Percentiles rank a stretch among this genome's conserved stretches.
Conservation (phyloP, 2,329 filamentous ascomycete species). For the Periglandula ipomoeae region DNA sequence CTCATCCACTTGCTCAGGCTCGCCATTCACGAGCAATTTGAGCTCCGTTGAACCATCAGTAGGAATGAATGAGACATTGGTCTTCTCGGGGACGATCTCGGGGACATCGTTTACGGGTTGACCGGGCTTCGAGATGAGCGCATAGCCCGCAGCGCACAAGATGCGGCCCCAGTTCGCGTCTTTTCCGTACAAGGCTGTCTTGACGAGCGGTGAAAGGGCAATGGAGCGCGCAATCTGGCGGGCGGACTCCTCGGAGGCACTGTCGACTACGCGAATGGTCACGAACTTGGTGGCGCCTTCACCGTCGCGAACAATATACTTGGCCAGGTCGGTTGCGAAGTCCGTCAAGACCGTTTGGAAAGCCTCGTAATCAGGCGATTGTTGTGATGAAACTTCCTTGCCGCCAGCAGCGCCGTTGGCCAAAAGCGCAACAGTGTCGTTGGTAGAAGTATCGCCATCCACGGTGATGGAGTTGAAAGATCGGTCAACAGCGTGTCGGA, state of each 20-base stretch:
- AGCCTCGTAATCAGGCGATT: constrained; percentile 54
- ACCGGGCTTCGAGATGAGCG: constrained; percentile 50
- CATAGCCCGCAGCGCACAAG: constrained; percentile 86
- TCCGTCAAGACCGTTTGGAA: constrained; percentile 63
- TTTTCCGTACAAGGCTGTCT: constrained; percentile 92
- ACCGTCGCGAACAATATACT: constrained; percentile 90
- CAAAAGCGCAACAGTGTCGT: constrained; percentile 90
- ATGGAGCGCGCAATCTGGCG: constrained; percentile 79
- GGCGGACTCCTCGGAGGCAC: constrained; percentile 59
- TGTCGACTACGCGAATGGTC: constrained; percentile 74
- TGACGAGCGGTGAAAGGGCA: constrained; percentile 85
- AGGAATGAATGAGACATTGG: constrained; percentile 71
- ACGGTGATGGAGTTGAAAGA: constrained; percentile 97
- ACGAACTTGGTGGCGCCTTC: constrained; percentile 98
- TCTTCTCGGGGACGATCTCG: constrained; percentile 58
- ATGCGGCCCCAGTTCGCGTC: constrained; percentile 99
- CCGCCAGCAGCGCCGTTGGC: constrained; percentile 90
- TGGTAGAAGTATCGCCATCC: constrained; percentile 94
- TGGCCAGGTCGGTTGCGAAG: constrained; percentile 77
- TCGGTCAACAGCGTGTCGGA: constrained; percentile 65
- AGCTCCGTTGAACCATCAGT: constrained; percentile 68
- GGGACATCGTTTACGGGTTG: constrained; percentile 48
- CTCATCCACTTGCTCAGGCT: constrained; percentile 74
- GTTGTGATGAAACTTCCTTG: constrained; percentile 44
- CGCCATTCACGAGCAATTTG: constrained; percentile 67